Percentiles rank a stretch among this genome's conserved stretches.
phyloP scores from a whole-genome alignment of 2,329 filamentous ascomycete species.

The Aureobasidium namibiae region DNA sequence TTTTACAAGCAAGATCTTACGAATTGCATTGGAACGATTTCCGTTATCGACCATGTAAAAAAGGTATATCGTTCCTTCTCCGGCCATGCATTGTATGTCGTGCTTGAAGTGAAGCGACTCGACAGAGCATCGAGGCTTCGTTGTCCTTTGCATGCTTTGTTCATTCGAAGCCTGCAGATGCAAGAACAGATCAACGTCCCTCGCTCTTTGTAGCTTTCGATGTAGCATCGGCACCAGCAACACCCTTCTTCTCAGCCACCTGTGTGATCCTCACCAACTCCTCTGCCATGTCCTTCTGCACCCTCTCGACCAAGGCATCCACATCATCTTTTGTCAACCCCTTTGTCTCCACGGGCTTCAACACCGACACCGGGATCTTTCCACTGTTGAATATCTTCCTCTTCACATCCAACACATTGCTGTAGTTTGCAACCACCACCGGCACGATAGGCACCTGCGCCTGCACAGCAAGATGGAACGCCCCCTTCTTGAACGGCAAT shows the following conservation, averaged over 20 bases:
- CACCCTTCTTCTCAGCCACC: slow-evolving; percentile 17
- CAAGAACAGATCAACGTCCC: too few relatives aligned
- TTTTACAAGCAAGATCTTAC: too few relatives aligned
- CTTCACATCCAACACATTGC: slow-evolving; percentile 39
- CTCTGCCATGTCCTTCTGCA: slow-evolving; percentile 66
- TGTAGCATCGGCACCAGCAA: not conserved
- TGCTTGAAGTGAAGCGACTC: too few relatives aligned
- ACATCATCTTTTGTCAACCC: slow-evolving; percentile 69
- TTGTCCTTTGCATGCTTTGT: too few relatives aligned
- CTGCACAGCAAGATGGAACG: slow-evolving; percentile 91
- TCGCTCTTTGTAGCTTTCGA: not conserved
- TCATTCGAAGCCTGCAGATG: too few relatives aligned
- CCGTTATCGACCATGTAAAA: too few relatives aligned
- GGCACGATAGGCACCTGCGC: slow-evolving; percentile 90
- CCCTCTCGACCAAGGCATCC: slow-evolving; percentile 59
- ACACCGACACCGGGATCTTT: slow-evolving; percentile 57
- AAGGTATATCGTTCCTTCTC: too few relatives aligned
- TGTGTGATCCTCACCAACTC: slow-evolving; percentile 39
- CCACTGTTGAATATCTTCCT: slow-evolving; percentile 34
- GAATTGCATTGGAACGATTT: too few relatives aligned
- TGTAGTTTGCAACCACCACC: slow-evolving; percentile 49
- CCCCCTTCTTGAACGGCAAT: slow-evolving; percentile 97
- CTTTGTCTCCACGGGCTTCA: slow-evolving; percentile 71
- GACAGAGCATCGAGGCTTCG: too few relatives aligned
- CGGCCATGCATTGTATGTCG: too few relatives aligned